Base-by-base conservation (phyloP, 345 rosid genomes). In the Corchorus olitorius region DNA sequence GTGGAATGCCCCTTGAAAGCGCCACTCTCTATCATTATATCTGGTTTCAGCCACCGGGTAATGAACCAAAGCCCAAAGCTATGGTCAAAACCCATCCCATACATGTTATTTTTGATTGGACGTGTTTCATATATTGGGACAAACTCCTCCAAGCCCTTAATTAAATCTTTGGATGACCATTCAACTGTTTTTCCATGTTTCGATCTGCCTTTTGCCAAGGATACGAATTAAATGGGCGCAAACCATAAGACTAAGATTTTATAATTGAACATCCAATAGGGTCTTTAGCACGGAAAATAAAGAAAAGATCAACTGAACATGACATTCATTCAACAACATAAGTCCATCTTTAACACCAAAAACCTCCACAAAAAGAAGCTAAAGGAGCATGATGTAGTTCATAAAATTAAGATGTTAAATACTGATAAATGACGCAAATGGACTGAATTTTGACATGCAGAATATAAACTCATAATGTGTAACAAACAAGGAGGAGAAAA, bases 151-250 rank as follows among this genome's bases (percentile, higher is more conserved):
- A 94, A 79, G 70, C 85, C 98, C 82, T 92, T 94, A 81, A 88
- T 80, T 78, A 97, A 85, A 84, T 97, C 99, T 84, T 97, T 94
- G 82, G 94, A 75, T 56, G 97, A 94, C 99, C 99, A 97, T 77
- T 89, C 92, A 76, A 97, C 98, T 60, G 85, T 89, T 84, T 91
- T 92, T 77, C 97, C 98, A 78, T 88, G 97, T 97, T 92, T 97
- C 93, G 99, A 90, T 94, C 99, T 97, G 98, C 99, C 99, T 94
- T 91, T 93, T 88, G 88, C 87, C 91, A 91, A 89, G 84, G 89
- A 86, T 61, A 81, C 80, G 17, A 89, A 86, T 88, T 84, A 86
- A 87, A 87, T 76, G 69, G 86, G 77, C 55, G 53, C 73, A 75
- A 53, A 81, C 56, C 16, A 61, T 85, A 83, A 84, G 78, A 85